These are phyloP conservation scores for Tarenaya hassleriana DNA, from an alignment of 345 rosid genomes.

Conservation along the genomic window DNA sequence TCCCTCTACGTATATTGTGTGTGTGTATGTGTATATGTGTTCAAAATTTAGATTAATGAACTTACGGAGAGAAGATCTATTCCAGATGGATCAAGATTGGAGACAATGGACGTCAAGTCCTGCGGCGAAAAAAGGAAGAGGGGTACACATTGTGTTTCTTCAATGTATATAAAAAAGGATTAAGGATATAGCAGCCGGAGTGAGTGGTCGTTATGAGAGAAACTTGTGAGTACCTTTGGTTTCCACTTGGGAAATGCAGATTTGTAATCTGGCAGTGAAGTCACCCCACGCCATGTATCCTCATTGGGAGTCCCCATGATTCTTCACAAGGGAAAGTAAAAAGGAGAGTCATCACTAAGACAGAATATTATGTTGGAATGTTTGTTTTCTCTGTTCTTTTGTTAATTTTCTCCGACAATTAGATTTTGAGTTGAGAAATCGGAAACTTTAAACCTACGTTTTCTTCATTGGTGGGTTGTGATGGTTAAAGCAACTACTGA, in stretches of 20 bases:
- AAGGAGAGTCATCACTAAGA: too few relatives aligned
- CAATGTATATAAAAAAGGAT: background rate
- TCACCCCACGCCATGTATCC: constrained; percentile 90
- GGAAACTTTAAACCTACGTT: too few relatives aligned
- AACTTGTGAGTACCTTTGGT: constrained; percentile 48
- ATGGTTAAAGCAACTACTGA: too few relatives aligned
- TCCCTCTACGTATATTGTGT: too few relatives aligned
- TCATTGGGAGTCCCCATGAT: constrained; percentile 92
- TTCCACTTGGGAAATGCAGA: constrained; percentile 96
- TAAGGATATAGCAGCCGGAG: background rate
- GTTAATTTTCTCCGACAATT: background rate
- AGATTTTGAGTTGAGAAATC: background rate
- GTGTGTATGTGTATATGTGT: too few relatives aligned
- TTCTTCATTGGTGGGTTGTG: too few relatives aligned
- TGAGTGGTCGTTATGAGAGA: constrained; percentile 8
- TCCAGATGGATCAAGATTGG: constrained; percentile 74
- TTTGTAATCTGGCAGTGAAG: constrained; percentile 86
- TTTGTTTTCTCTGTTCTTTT: too few relatives aligned
- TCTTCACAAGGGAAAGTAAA: constrained; percentile 29
- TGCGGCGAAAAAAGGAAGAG: constrained; percentile 29
- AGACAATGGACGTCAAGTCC: constrained; percentile 66
- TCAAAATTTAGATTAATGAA: background rate
- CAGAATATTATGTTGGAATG: too few relatives aligned
- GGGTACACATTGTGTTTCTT: background rate
- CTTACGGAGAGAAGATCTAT: constrained; percentile 85